Percentiles rank a stretch among this genome's conserved stretches.
Conservation (phyloP, 306 rosid species). For the Canavalia gladiata region DNA sequence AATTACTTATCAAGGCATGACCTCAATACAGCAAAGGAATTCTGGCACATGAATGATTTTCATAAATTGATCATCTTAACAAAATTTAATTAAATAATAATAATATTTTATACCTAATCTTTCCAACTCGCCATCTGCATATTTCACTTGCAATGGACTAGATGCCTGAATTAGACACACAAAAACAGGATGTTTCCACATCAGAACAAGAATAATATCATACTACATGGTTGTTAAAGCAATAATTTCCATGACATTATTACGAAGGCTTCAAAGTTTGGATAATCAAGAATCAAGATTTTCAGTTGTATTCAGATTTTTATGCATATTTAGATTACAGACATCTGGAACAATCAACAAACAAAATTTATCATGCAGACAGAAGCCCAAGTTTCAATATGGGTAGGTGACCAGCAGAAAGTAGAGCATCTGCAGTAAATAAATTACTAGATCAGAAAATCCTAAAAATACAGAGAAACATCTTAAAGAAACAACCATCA, state of each 20-base stretch:
- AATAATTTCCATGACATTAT: constrained; percentile 17
- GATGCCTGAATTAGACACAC: constrained; percentile 82
- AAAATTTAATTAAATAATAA: constrained; percentile 45
- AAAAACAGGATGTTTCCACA: constrained; percentile 47
- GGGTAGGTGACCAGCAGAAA: constrained; percentile 49
- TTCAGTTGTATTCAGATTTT: neutral
- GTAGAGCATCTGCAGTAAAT: constrained; percentile 53
- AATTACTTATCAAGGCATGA: constrained; percentile 43
- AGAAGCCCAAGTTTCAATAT: constrained; percentile 53
- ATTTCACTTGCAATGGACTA: constrained; percentile 99
- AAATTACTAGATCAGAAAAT: constrained; percentile 56
- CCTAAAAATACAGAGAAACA: constrained; percentile 48
- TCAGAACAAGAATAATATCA: constrained; percentile 49
- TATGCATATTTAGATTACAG: constrained; percentile 28
- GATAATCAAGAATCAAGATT: constrained; percentile 29
- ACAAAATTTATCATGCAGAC: constrained; percentile 44
- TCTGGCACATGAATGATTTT: constrained; percentile 37
- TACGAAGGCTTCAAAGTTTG: constrained; percentile 7
- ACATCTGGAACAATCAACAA: constrained; percentile 18
- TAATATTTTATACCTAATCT: constrained; percentile 78
- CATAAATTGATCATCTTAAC: constrained; percentile 10
- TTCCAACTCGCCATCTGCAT: constrained; percentile 99
- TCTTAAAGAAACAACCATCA: constrained; percentile 35
- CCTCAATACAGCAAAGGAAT: constrained; percentile 31
- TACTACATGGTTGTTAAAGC: constrained; percentile 41